Evolutionary conservation across 345 rosid species (phyloP), one percentile per base, ranked within the genome.

Genomic region (Gossypium turneri): DNA sequence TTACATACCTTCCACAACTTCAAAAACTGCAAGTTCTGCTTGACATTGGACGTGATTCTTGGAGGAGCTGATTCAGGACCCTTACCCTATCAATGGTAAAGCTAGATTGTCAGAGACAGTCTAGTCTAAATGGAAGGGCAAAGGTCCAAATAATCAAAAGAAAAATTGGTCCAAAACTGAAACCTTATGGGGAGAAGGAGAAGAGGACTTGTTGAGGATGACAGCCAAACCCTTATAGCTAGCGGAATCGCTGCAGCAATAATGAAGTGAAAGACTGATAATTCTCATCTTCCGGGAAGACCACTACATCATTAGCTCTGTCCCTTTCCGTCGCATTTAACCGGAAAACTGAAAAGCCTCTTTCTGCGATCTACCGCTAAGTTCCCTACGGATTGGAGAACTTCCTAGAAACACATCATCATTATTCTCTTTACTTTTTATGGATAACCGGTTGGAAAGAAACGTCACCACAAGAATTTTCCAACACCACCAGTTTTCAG

Each of bases 21-120:
- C 34, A 94, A 79, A 78, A 89, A 83, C 80, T 91, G 90, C 84
- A 94, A 82, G 80, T 86, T 94, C 86, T 92, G 95, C 88, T 92
- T 94, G 76, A 94, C 87, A 77, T 92, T 94, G 15, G 98, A 88
- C 73, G 90, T 94, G 74, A 94, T 94, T 84, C 98, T 86, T 2
- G 85, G 92, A 80, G 98, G 90, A 50, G 85, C 77, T 55, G 87
- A 73, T 53, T 88, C 89, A n/a, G 94, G 86, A 56, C 79, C 92
- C 97, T 89, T 85, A 52, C 79, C 92, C 97, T 89, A 82, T 22
- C 17, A 77, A 20, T 19, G 55, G 44, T 83, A 77, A 67, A 67
- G 60, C 55, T 63, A 57, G 27, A 9, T 57, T 53, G 70, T 70
- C 56, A 82, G 71, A 72, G 69, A 44, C 59, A 76, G 16, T 62